Evolutionary conservation across 441 rosid species (phyloP).

Genomic region (Syzygium syzygioides): DNA sequence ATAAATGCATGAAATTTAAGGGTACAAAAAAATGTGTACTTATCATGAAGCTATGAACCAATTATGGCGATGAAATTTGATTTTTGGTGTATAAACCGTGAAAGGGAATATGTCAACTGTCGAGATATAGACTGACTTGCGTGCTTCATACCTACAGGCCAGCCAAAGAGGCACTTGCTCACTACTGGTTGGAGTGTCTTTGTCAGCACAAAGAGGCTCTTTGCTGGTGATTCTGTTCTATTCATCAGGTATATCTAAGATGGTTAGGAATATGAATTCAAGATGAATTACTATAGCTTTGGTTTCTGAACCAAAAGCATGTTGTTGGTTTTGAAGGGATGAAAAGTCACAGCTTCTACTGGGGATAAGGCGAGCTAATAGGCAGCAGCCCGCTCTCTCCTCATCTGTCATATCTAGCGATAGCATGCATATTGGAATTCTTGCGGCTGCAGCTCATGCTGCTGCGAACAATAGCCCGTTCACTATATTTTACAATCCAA

Average conservation of each 20-base stretch:
- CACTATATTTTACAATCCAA: constrained; percentile 62
- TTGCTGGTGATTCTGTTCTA: constrained; percentile 92
- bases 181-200: constrained; percentile 98
- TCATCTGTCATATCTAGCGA: constrained; percentile 72
- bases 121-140: not conserved
- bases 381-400: constrained; percentile 61
- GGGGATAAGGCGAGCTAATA: constrained; percentile 59
- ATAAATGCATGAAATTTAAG: not conserved
- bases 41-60: not conserved
- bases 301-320: constrained; percentile 5
- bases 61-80: not conserved
- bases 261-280: not conserved
- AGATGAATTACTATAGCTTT: not conserved
- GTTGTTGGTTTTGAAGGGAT: constrained; percentile 37
- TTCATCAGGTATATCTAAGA: constrained; percentile 55
- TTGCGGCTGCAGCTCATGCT: constrained; percentile 84
- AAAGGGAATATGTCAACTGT: not conserved
- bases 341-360: constrained; percentile 60
- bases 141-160: constrained; percentile 42
- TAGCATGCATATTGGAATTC: constrained; percentile 77
- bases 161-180: constrained; percentile 86
- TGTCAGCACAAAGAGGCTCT: constrained; percentile 86
- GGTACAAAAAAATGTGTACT: not conserved
- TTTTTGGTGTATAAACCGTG: not conserved
- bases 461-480: constrained; percentile 65